Percentiles rank a stretch among this genome's conserved stretches.
These are phyloP conservation scores for Pythium diclinum DNA, from an alignment of 352 stramenopile species.

Conservation along the genomic window DNA sequence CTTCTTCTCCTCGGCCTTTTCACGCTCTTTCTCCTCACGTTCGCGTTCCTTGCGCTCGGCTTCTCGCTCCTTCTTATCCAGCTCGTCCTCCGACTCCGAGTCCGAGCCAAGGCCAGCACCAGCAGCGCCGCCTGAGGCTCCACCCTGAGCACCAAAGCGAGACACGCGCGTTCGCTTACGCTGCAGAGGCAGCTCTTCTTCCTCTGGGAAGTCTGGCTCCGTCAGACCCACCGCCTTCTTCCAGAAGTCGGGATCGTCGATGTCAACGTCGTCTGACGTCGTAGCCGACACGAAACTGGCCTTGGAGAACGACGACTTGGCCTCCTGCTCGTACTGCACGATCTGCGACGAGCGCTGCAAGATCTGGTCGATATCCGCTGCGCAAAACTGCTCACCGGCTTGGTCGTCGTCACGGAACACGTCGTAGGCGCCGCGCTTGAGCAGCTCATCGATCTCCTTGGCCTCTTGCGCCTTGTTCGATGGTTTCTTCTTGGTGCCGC, in stretches of 20 bases:
- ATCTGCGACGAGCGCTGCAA: constrained; percentile 87
- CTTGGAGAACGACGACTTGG: constrained; percentile 88
- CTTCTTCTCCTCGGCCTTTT: constrained; percentile 51
- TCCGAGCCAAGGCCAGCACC: constrained; percentile 31
- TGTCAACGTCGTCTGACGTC: constrained; percentile 93
- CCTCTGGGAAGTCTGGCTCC: constrained; percentile 64
- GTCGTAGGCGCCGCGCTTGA: constrained; percentile 90
- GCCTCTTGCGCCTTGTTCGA: constrained; percentile 75
- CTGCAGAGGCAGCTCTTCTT: constrained; percentile 68
- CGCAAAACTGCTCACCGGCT: constrained; percentile 94
- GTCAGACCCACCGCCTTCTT: constrained; percentile 95
- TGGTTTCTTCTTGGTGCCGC: constrained; percentile 44
- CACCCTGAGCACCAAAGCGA: constrained; percentile 57
- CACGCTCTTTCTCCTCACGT: constrained; percentile 38
- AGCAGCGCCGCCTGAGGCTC: constrained; percentile 9
- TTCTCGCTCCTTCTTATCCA: constrained; percentile 44
- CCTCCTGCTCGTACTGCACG: constrained; percentile 83
- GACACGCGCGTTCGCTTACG: constrained; percentile 84
- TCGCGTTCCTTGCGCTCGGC: constrained; percentile 46
- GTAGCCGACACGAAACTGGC: constrained; percentile 90
- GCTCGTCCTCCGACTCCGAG: constrained; percentile 66
- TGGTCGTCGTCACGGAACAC: constrained; percentile 91
- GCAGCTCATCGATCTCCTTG: constrained; percentile 90
- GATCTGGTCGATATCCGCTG: constrained; percentile 98
- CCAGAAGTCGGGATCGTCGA: constrained; percentile 99